phyloP scores from a whole-genome alignment of 768 basidiomycete genomes.

The Suillus cothurnatus region DNA sequence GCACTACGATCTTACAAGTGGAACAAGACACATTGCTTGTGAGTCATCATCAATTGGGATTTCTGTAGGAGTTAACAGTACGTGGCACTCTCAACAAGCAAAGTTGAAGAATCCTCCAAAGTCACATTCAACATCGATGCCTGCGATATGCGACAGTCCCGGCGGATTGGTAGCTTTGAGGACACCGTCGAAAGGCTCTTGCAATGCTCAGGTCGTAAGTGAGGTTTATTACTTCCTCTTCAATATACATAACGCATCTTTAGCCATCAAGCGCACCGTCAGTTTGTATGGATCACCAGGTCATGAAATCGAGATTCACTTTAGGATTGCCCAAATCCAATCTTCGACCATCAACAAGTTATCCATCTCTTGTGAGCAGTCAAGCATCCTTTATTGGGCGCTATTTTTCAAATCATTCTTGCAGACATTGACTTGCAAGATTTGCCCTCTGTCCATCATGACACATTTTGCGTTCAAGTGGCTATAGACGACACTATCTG shows the following conservation, averaged over 20 bases:
- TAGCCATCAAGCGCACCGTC: background rate
- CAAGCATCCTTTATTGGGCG: background rate
- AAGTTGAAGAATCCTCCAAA: background rate
- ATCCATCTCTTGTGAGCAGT: background rate
- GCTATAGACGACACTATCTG: background rate
- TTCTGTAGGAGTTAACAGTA: background rate
- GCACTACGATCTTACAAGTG: conserved; percentile 1
- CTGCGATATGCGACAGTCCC: background rate
- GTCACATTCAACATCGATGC: background rate
- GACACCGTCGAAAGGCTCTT: background rate
- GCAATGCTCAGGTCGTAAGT: background rate
- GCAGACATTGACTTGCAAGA: background rate
- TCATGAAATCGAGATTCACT: background rate
- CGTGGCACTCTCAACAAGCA: background rate
- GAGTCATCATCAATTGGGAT: background rate
- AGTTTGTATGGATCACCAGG: background rate
- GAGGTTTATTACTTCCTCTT: background rate
- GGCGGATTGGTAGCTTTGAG: background rate
- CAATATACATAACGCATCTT: background rate
- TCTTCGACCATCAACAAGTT: conserved; percentile 1
- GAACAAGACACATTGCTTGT: background rate
- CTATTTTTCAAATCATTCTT: background rate
- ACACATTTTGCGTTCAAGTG: background rate
- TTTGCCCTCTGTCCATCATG: background rate
- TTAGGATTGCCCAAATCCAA: background rate